Base-by-base conservation (phyloP, 1,284 basidiomycete species). In the Ustilago shanxiensis region DNA sequence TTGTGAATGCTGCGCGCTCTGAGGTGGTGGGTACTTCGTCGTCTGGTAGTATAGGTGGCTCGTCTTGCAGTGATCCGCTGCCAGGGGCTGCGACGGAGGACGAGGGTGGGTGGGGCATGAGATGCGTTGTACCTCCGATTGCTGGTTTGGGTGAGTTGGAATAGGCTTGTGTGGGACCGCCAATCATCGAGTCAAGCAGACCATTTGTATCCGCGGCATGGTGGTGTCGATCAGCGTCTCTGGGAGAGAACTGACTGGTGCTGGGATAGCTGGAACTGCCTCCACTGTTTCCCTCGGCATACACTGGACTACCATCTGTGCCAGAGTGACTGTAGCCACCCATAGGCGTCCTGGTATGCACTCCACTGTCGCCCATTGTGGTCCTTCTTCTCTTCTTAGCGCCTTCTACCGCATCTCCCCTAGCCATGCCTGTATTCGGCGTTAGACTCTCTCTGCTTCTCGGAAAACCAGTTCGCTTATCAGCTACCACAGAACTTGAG, bases 321-420 rank as follows among this genome's bases (percentile, higher is more conserved):
- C 47, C 47, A 16, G 26, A n/a, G n/a, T 37, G 26, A 26, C 56
- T 49, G 6, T 55, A 41, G 7, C 18, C 54, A 16, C 10, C 29
- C 10, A 29, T 13, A 2, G 51, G 18, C 1, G 31, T 20, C 49
- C 28, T 28, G 11, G 13, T 9, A 10, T 51, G 49, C 28, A 18
- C 28, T 35, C n/a, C n/a, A 6, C 50, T 44, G 51, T 41, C 57
- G 4, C 59, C 60, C 16, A 66, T 66, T 20, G 63, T 66, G 0
- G 52, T 41, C 35, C 64, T 63, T 44, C 64, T 63, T 14, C 60
- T 52, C 22, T 66, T 66, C 45, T 62, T 63, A 33, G 54, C 29
- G 3, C 44, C 44, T 8, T 28, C 60, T 10, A 35, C 45, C 16
- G 29, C 55, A 26, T 26, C 45, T 13, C 6, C 31, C 39, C 45